phyloP scores from a whole-genome alignment of 2,329 filamentous ascomycete species.

The Aspergillus carbonarius region DNA sequence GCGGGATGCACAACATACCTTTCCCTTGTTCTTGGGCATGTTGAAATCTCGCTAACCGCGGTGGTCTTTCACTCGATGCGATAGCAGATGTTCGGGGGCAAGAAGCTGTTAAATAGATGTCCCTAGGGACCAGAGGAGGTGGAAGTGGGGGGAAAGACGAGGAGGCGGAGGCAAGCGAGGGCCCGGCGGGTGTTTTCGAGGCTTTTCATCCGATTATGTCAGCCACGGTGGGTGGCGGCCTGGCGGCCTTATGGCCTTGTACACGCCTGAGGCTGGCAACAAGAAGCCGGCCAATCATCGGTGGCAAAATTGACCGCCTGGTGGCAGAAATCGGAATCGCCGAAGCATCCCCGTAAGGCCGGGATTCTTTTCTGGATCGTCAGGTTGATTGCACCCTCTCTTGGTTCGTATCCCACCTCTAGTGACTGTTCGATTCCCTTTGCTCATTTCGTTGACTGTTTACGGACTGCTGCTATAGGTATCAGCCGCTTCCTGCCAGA shows the following conservation, averaged over 20 bases:
- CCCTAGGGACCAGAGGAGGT: constrained; percentile 13
- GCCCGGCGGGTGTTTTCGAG: constrained; percentile 22
- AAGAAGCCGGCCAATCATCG: constrained; percentile 12
- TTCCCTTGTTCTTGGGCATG: constrained; percentile 99
- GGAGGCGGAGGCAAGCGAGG: constrained; percentile 21
- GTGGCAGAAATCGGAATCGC: not conserved
- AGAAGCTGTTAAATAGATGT: constrained; percentile 12
- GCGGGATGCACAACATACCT: constrained; percentile 58
- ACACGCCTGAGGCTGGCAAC: constrained; percentile 29
- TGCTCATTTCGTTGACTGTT: not conserved
- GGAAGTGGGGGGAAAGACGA: constrained; percentile 19
- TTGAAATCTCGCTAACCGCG: constrained; percentile 42
- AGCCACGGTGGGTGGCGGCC: constrained; percentile 19
- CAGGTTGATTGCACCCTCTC: not conserved
- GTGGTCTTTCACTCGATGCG: constrained; percentile 20
- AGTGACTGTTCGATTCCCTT: not conserved
- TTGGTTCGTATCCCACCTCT: not conserved
- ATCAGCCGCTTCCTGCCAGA: not conserved
- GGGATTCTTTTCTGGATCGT: constrained; percentile 7
- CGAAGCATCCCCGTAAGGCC: constrained; percentile 1
- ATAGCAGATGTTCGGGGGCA: constrained; percentile 14
- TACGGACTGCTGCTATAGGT: not conserved
- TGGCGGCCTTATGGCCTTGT: constrained; percentile 27
- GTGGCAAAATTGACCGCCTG: constrained; percentile 13
- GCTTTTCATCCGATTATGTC: constrained; percentile 18